Evolutionary conservation across 352 stramenopile genomes (phyloP).

Genomic region (Pelagophyceae sp.): DNA sequence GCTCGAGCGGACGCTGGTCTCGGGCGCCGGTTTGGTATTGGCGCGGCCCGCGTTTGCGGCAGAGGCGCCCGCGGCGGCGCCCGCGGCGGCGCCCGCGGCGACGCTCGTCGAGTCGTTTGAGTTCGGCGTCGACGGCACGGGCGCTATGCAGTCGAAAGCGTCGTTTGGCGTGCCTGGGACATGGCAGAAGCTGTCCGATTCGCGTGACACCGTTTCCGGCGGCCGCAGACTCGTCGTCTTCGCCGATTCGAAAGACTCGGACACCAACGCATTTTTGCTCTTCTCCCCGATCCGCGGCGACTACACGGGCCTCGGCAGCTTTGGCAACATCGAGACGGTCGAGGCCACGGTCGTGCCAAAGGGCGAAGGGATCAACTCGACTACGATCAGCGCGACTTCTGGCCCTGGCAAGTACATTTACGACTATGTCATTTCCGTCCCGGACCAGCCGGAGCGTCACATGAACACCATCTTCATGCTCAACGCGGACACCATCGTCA

Average conservation of each 20-base stretch:
- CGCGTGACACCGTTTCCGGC: neutral
- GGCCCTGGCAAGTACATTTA: slow-evolving; percentile 6
- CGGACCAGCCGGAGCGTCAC: slow-evolving; percentile 13
- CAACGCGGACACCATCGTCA: slow-evolving; percentile 12
- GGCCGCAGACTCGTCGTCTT: neutral
- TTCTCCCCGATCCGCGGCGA: slow-evolving; percentile 6
- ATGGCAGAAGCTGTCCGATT: neutral
- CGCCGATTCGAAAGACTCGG: neutral
- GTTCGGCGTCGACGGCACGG: neutral
- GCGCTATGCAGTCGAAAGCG: neutral
- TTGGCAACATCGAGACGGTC: slow-evolving; percentile 2
- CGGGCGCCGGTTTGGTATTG: too few species aligned
- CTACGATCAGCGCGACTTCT: neutral
- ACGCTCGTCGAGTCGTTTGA: neutral
- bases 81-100: too few species aligned
- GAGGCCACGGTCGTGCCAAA: neutral
- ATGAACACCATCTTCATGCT: slow-evolving; percentile 5
- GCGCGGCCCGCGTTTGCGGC: too few species aligned
- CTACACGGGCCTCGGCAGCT: slow-evolving; percentile 6
- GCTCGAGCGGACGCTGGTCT: too few species aligned
- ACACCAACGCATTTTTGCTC: slow-evolving; percentile 14
- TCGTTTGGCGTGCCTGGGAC: neutral
- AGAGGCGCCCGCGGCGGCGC: too few species aligned
- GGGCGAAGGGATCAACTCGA: neutral
- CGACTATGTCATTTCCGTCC: neutral